A percentile compares a stretch with the other conserved stretches of the same genome.
Conservation (phyloP, 148 eudicot genomes). For the Mesembryanthemum crystallinum region DNA sequence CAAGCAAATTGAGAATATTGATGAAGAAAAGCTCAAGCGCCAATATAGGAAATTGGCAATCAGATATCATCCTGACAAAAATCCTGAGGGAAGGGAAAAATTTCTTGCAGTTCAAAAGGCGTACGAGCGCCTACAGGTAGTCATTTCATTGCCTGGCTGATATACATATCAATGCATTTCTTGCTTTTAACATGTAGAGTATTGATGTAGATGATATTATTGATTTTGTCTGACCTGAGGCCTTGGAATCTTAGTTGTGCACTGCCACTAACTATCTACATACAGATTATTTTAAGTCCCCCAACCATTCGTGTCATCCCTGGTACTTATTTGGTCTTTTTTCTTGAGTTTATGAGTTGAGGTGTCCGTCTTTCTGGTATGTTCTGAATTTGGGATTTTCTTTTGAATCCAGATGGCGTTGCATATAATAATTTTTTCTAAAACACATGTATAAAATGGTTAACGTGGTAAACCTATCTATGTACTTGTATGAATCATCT, state of each 20-base stretch:
- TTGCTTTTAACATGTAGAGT: not conserved
- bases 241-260: not conserved
- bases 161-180: not conserved
- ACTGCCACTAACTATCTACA: not conserved
- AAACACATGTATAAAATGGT: no score
- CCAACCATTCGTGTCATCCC: not conserved
- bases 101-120: conserved; percentile 99
- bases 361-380: no score
- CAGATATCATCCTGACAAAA: conserved; percentile 98
- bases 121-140: conserved; percentile 96
- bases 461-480: not conserved
- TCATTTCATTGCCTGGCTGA: not conserved
- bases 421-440: no score
- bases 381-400: no score
- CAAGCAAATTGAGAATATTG: conserved; percentile 83
- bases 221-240: no score
- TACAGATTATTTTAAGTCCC: not conserved
- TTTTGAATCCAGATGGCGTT: no score
- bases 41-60: conserved; percentile 97
- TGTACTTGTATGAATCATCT: not conserved
- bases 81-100: conserved; percentile 98
- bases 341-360: not conserved
- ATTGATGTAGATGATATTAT: not conserved
- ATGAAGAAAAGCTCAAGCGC: conserved; percentile 97
- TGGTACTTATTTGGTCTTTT: conserved; percentile 2